These are phyloP conservation scores for Silene coronaria DNA, from an alignment of 179 eudicot genomes.

Conservation along the genomic window DNA sequence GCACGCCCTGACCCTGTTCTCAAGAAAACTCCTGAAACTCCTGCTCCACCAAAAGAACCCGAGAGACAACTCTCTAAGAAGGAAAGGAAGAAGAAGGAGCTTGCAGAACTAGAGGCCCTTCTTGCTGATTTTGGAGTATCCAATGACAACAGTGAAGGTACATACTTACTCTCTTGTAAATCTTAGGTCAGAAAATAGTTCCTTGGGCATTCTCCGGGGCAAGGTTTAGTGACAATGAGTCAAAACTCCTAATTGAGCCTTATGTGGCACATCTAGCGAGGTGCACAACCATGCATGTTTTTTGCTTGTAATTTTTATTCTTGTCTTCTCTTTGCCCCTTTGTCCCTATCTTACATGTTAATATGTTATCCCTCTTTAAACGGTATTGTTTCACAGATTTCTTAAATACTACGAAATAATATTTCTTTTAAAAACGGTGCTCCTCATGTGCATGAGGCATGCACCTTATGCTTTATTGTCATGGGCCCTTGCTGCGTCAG, in stretches of 20 bases:
- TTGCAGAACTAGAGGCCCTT: constrained; percentile 74
- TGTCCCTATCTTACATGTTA: no score
- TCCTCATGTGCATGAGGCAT: no score
- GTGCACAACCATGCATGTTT: no score
- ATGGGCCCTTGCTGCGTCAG: neutral
- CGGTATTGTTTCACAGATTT: no score
- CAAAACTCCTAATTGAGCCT: neutral
- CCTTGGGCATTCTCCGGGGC: neutral
- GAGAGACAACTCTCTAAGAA: constrained; percentile 82
- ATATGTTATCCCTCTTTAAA: no score
- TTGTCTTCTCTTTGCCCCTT: no score
- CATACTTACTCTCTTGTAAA: neutral
- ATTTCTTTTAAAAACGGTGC: no score
- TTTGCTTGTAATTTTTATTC: no score
- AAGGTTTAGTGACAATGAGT: neutral
- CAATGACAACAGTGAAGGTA: constrained; percentile 46
- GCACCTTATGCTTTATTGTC: neutral
- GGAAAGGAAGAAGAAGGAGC: constrained; percentile 73
- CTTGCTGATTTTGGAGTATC: constrained; percentile 65
- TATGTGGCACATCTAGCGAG: neutral
- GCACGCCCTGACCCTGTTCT: constrained; percentile 43
- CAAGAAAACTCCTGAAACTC: constrained; percentile 45
- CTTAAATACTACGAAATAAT: no score
- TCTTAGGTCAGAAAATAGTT: neutral
- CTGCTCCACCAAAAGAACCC: constrained; percentile 51